phyloP scores from a whole-genome alignment of 805 yeast species.

The Wickerhamomyces chambardii region DNA sequence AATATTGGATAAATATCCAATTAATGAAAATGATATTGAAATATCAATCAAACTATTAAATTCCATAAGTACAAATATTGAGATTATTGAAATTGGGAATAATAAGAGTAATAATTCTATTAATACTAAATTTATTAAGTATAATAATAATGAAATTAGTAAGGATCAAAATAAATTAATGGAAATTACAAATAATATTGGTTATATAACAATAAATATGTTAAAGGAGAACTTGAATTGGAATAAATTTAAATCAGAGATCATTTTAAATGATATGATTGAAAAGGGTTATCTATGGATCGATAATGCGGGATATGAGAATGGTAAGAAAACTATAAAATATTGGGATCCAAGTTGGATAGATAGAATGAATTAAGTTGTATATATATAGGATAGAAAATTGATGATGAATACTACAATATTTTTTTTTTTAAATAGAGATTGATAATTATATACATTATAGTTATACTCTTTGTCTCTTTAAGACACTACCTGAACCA shows the following conservation, averaged over 20 bases:
- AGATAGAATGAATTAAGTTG: conserved; percentile 7
- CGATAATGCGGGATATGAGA: conserved; percentile 43
- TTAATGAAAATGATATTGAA: conserved; percentile 37
- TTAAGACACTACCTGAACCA: background rate
- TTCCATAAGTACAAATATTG: conserved; percentile 64
- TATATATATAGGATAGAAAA: too few relatives aligned
- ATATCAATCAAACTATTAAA: conserved; percentile 44
- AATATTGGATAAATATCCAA: conserved; percentile 27
- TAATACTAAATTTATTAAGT: conserved; percentile 43
- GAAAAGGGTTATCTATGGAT: conserved; percentile 81
- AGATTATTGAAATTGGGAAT: conserved; percentile 44
- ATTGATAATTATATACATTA: too few relatives aligned
- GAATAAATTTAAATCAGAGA: conserved; percentile 52
- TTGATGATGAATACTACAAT: too few relatives aligned
- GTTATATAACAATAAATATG: conserved; percentile 57
- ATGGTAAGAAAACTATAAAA: too few relatives aligned
- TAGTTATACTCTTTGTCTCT: too few relatives aligned
- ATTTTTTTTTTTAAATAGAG: too few relatives aligned
- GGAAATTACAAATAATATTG: conserved; percentile 70
- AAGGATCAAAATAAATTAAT: conserved; percentile 64
- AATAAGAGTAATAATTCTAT: too few relatives aligned
- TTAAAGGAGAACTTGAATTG: conserved; percentile 71
- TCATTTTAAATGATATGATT: conserved; percentile 72
- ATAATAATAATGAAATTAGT: conserved; percentile 54
- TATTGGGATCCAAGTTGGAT: conserved; percentile 81